These are phyloP conservation scores for Mycena metata DNA, from an alignment of 768 basidiomycete species.

Conservation along the genomic window DNA sequence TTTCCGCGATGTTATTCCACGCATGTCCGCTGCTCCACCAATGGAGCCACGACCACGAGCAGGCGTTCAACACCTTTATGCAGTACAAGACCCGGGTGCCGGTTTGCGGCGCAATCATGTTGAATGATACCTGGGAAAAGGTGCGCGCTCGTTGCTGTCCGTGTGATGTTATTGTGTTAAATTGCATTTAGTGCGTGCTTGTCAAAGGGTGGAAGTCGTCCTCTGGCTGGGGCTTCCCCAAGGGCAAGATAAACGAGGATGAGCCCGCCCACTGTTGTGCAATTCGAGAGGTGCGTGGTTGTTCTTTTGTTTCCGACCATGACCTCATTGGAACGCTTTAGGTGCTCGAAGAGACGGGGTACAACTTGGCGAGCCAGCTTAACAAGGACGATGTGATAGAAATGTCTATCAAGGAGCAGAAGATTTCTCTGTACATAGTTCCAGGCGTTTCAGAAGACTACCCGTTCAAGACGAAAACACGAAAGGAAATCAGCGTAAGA, in stretches of 20 bases:
- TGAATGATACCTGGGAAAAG: constrained; percentile 94
- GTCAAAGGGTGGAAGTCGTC: constrained; percentile 99
- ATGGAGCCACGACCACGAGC: constrained; percentile 88
- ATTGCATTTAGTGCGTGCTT: constrained; percentile 80
- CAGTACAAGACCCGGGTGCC: constrained; percentile 97
- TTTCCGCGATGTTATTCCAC: constrained; percentile 92
- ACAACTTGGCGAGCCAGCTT: constrained; percentile 81
- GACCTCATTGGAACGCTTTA: constrained; percentile 49
- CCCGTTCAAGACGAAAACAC: constrained; percentile 91
- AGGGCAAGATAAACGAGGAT: constrained; percentile 98
- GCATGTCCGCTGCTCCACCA: constrained; percentile 86
- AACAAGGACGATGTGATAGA: constrained; percentile 81
- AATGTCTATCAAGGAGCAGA: constrained; percentile 90
- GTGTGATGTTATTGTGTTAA: constrained; percentile 15
- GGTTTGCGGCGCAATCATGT: constrained; percentile 97
- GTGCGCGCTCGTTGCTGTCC: constrained; percentile 55
- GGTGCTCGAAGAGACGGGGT: constrained; percentile 98
- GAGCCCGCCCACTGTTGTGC: constrained; percentile 90
- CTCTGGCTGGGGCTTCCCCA: constrained; percentile 99
- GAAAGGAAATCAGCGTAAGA: constrained; percentile 97
- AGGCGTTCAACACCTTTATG: constrained; percentile 92
- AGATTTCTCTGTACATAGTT: constrained; percentile 92
- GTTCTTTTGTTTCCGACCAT: not conserved
- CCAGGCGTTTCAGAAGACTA: constrained; percentile 90
- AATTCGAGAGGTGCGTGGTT: constrained; percentile 82